phyloP scores from a whole-genome alignment of 305 asterid genomes.

The Solanum hybrid region DNA sequence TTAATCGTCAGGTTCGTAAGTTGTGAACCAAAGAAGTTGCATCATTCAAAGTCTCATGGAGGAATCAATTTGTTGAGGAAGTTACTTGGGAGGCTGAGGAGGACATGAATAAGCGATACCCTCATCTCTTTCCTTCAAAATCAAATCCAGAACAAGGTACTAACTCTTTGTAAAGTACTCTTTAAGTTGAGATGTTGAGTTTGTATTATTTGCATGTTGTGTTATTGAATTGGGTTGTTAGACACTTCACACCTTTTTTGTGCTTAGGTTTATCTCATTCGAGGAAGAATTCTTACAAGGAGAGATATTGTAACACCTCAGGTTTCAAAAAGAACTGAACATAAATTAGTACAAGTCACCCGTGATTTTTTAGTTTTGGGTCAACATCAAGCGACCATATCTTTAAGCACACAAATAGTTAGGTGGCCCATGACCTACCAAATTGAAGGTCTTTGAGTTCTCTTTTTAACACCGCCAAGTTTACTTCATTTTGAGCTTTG shows the following conservation, averaged over 20 bases:
- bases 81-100: background rate
- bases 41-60: background rate
- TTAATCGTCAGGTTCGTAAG: background rate
- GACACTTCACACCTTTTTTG: background rate
- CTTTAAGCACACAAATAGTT: background rate
- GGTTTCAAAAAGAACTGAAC: too few species aligned
- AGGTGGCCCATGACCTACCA: background rate
- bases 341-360: background rate
- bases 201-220: background rate
- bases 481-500: too few species aligned
- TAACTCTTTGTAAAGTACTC: background rate
- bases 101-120: background rate
- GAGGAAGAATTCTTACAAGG: background rate
- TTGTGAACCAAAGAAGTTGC: background rate
- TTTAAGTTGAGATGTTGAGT: background rate
- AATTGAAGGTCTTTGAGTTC: background rate
- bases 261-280: too few species aligned
- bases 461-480: background rate
- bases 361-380: background rate
- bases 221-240: background rate
- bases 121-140: background rate
- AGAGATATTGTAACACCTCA: background rate
- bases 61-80: background rate
- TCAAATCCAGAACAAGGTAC: background rate
- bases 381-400: background rate